Evolutionary conservation across 192 early-diverging fungal species (phyloP).

Genomic region (Pilobolus umbonatus): DNA sequence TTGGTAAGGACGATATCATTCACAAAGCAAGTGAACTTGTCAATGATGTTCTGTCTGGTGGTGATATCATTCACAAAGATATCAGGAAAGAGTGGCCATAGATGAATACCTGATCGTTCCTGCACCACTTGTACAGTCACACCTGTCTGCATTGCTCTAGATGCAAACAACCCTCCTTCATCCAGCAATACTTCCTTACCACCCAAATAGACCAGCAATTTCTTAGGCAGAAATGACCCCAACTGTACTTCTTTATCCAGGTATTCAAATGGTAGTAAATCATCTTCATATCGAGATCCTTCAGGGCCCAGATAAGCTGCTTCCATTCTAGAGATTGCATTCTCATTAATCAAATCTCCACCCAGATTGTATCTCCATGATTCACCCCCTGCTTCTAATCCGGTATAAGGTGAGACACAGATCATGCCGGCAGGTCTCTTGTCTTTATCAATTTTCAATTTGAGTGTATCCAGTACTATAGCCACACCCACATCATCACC

Average conservation of each 20-base stretch:
- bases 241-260: background rate
- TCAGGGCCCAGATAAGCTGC: background rate
- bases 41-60: background rate
- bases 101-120: slow-evolving; percentile 6
- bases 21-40: slow-evolving; percentile 11
- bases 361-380: slow-evolving; percentile 15
- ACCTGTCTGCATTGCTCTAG: slow-evolving; percentile 1
- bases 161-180: slow-evolving; percentile 14
- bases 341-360: slow-evolving; percentile 1
- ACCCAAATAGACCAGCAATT: slow-evolving; percentile 12
- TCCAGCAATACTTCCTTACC: slow-evolving; percentile 18
- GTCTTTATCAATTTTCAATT: background rate
- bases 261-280: background rate
- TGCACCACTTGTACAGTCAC: slow-evolving; percentile 8
- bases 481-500: slow-evolving; percentile 21
- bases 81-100: slow-evolving; percentile 7
- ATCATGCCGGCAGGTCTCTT: slow-evolving; percentile 7
- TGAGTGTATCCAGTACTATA: slow-evolving; percentile 6
- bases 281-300: background rate
- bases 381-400: slow-evolving; percentile 18
- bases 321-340: slow-evolving; percentile 14
- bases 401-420: slow-evolving; percentile 20
- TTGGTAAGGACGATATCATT: too few relatives aligned
- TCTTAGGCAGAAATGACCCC: background rate
- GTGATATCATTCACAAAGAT: background rate